Conservation (phyloP, 1,284 basidiomycete genomes). For the Anthracocystis panici-leucophaei region DNA sequence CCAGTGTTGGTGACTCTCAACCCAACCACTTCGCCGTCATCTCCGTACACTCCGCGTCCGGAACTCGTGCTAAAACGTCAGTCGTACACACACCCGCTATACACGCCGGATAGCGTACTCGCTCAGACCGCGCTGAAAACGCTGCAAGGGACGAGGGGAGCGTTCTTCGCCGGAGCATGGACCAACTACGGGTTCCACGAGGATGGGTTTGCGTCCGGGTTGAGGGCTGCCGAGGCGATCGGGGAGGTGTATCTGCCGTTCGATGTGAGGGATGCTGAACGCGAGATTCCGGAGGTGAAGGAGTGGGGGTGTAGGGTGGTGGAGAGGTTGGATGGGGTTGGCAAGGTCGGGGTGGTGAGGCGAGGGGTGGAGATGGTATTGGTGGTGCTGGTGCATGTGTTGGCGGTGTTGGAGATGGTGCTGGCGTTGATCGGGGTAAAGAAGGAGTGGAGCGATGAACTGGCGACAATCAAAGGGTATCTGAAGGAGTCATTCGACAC, state of each 20-base stretch:
- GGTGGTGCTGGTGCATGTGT: constrained; percentile 11
- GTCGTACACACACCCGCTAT: constrained; percentile 79
- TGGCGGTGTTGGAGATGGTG: constrained; percentile 21
- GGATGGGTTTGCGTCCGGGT: constrained; percentile 78
- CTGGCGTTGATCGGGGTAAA: constrained; percentile 1
- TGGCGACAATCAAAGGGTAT: constrained; percentile 12
- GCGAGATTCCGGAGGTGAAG: constrained; percentile 18
- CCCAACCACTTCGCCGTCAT: constrained; percentile 71
- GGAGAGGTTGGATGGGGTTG: constrained; percentile 16
- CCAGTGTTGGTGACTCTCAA: constrained; percentile 81
- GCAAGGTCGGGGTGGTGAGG: constrained; percentile 4
- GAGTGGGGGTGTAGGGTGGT: constrained; percentile 10
- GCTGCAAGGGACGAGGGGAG: constrained; percentile 76
- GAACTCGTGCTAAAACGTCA: constrained; percentile 73
- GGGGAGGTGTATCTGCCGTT: constrained; percentile 69
- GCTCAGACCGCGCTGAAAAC: constrained; percentile 74
- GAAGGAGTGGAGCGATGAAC: constrained; percentile 4
- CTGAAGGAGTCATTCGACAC: constrained; percentile 7
- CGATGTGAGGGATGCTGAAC: constrained; percentile 65
- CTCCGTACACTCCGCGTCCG: constrained; percentile 42
- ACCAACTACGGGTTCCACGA: constrained; percentile 82
- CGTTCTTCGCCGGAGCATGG: constrained; percentile 84
- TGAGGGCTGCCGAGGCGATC: constrained; percentile 68
- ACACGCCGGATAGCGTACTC: constrained; percentile 70
- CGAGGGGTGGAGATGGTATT: background rate